Percentiles rank a stretch among this genome's conserved stretches.
These are phyloP conservation scores for Mucor saturninus DNA, from an alignment of 371 early-diverging fungal species.

Conservation along the genomic window DNA sequence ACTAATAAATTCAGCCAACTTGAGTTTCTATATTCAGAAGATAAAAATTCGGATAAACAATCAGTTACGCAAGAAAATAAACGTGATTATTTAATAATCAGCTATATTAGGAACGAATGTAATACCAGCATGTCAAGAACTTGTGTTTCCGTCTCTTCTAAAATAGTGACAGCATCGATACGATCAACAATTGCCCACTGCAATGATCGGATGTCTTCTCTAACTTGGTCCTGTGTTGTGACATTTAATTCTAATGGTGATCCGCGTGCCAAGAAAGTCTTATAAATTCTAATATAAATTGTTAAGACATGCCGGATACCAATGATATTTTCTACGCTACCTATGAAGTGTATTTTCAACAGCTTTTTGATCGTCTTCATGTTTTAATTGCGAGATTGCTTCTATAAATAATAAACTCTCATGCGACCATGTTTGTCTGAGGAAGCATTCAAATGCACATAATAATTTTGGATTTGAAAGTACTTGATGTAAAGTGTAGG, in stretches of 20 bases:
- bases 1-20: slow-evolving; percentile 22
- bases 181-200: slow-evolving; percentile 35
- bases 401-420: slow-evolving; percentile 36
- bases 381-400: slow-evolving; percentile 33
- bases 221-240: slow-evolving; percentile 34
- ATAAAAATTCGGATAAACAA: slow-evolving; percentile 4
- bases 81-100: background rate
- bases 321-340: background rate
- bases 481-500: slow-evolving; percentile 27
- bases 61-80: background rate
- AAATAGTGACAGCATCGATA: slow-evolving; percentile 28
- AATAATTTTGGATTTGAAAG: slow-evolving; percentile 36
- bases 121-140: slow-evolving; percentile 37
- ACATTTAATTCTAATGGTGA: slow-evolving; percentile 31
- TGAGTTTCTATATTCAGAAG: slow-evolving; percentile 20
- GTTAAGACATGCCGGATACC: background rate
- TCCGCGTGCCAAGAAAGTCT: slow-evolving; percentile 33
- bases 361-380: slow-evolving; percentile 27
- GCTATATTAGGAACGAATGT: slow-evolving; percentile 8
- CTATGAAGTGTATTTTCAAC: slow-evolving; percentile 30
- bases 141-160: slow-evolving; percentile 37
- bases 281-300: slow-evolving; percentile 27
- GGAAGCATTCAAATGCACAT: slow-evolving; percentile 31
- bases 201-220: slow-evolving; percentile 27
- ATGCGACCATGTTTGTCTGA: slow-evolving; percentile 33